A percentile compares a stretch with the other conserved stretches of the same genome.
These are phyloP conservation scores for Areca catechu DNA, from an alignment of 176 grass and related monocot species.

Conservation along the genomic window DNA sequence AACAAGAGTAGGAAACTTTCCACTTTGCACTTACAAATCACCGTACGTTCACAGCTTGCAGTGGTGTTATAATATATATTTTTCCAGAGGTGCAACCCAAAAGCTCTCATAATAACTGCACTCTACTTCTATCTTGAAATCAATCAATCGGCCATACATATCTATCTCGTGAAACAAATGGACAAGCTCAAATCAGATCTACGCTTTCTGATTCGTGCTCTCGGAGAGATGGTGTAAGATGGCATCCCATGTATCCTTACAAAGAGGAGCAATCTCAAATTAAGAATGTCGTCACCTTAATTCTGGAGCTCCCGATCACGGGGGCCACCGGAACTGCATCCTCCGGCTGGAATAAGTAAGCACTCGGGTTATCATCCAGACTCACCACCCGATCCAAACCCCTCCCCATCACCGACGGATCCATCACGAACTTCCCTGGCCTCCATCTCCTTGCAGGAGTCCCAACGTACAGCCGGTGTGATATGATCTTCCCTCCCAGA, in stretches of 20 bases:
- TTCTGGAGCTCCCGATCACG: constrained; percentile 62
- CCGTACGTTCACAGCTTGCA: too few relatives aligned
- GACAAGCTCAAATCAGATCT: not conserved
- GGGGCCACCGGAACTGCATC: constrained; percentile 58
- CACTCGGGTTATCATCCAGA: constrained; percentile 80
- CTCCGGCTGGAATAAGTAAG: constrained; percentile 66
- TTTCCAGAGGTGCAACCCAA: too few relatives aligned
- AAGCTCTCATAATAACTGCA: too few relatives aligned
- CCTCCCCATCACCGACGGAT: constrained; percentile 48
- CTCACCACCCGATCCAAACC: constrained; percentile 43
- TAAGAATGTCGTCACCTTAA: constrained; percentile 47
- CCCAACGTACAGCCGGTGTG: constrained; percentile 54
- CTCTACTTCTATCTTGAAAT: too few relatives aligned
- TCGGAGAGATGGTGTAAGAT: constrained; percentile 40
- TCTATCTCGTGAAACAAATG: too few relatives aligned
- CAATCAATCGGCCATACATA: too few relatives aligned
- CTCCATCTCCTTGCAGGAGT: constrained; percentile 50
- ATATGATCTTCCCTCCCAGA: constrained; percentile 33
- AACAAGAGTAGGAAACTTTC: too few relatives aligned
- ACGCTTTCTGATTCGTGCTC: constrained; percentile 5
- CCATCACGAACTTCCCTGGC: constrained; percentile 86
- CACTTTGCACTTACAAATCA: too few relatives aligned
- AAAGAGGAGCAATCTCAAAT: constrained; percentile 29
- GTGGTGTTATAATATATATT: too few relatives aligned
- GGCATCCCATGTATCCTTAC: constrained; percentile 52